Evolutionary conservation across 2,329 filamentous ascomycete species (phyloP), one percentile per base, ranked within the genome.

Genomic region (Magnaporthiopsis incrustans): DNA sequence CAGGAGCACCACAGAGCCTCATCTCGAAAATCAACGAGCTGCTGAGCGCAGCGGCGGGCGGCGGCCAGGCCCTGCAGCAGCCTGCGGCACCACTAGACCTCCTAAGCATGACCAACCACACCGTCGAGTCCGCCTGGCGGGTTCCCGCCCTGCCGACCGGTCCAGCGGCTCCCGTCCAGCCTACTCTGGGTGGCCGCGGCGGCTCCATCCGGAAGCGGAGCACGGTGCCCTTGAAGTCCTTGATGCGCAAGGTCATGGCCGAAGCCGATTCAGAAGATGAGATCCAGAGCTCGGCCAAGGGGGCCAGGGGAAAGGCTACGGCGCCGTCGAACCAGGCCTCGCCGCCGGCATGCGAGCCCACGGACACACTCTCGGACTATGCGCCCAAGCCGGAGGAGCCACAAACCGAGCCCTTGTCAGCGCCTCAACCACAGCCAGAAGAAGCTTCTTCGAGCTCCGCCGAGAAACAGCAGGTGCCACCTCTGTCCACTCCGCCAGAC

Each of bases 91-190:
- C 56, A 7, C 64, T 53, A 15, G 64, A 66, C 7, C 15, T 64
- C 12, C 65, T 65, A 56, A 67, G 65, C 7, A 67, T 69, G 26
- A 64, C 67, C 15, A 67, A 68, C 15, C 61, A 64, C 32, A 57
- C 68, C 12, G 63, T 71, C 26, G 78, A 80, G 62, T 74, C 78
- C 4, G 66, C 70, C 0, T 80, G 78, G 78, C 71, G 71, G 32
- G 70, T 70, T 0, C 77, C 78, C 1, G 74, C 75, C 6, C 67
- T 78, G 10, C 71, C 71, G 66, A 61, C n/a, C 63, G 69, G 18
- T 5, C 18, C 44, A 18, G 44, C 4, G 22, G 44, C 44, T 53
- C 12, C 44, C 4, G 22, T 14, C 22, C 44, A 53, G 44, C 44
- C 44, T 53, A n/a, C 44, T 4, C 22, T 18, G 6, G 18, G 18